Base-by-base conservation (phyloP, 75 land plant species). In the Isoetes taiwanensis region DNA sequence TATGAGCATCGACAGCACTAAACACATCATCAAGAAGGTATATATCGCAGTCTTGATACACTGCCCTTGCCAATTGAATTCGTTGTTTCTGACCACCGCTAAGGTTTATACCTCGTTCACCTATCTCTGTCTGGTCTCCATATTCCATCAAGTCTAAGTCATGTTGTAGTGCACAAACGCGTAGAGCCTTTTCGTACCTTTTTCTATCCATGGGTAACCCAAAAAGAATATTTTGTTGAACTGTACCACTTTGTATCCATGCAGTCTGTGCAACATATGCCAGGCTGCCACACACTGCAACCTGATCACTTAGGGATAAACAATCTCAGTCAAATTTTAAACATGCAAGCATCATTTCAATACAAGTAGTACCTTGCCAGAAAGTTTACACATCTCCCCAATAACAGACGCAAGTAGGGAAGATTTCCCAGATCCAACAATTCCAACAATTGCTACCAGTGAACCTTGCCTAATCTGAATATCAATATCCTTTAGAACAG, bases 1-100 rank as follows among this genome's bases (percentile, higher is more conserved):
- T 89, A 41, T 84, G 88, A 11, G 89, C 96, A 73, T 89, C 96
- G 27, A 89, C 77, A 27, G 88, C 96, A 68, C 96, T 84, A 53
- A 89, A 89, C 11, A 86, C 76, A 56, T 84, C 96, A 68, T 80
- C 79, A 57, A 80, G 68, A 19, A 80, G 64, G 59, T 74, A 76
- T 34, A 80, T 62, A 25, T 80, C 79, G 1, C 56, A 54, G 55
- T 76, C 79, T 42, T 80, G 76, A 52, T 80, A 80, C 2, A 80
- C 14, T 39, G 83, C 83, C 14, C 83, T 62, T 1, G 83, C 83
- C 32, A 80, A 64, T 54, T 80, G 83, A 24, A 80, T 63, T 19
- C 83, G 56, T 33, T 80, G 83, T 33, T 76, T 80, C 59, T 80
- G 83, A 11, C 83, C 79, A 3, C 83, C 83, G 64, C 83, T 80